These are phyloP conservation scores for Metarhizium album DNA, from an alignment of 2,329 filamentous ascomycete species.

Conservation along the genomic window DNA sequence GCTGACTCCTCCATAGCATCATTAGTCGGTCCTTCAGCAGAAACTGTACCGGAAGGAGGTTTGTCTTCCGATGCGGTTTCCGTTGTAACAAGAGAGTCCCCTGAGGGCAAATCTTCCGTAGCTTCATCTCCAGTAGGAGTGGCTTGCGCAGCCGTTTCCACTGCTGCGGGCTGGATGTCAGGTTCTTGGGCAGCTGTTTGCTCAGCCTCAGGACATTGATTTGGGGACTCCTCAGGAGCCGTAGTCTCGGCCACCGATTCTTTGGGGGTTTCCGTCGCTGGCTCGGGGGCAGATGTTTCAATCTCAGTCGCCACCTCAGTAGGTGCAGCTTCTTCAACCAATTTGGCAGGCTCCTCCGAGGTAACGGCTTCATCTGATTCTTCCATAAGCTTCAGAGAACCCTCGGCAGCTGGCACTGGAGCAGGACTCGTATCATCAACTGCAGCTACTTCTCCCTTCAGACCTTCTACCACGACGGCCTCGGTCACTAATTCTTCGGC, in stretches of 20 bases:
- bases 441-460: neutral
- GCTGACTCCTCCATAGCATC: neutral
- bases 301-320: neutral
- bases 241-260: neutral
- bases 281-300: too few species aligned
- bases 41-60: neutral
- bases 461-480: neutral
- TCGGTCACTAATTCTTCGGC: neutral
- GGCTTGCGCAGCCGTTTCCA: neutral
- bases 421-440: too few species aligned
- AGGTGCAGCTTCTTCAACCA: neutral
- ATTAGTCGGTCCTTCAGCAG: neutral
- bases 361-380: neutral
- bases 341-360: neutral
- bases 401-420: neutral
- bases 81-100: neutral
- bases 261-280: too few species aligned
- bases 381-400: neutral
- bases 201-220: neutral
- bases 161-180: neutral
- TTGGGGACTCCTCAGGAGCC: neutral
- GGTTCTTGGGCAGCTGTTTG: neutral
- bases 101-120: neutral
- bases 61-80: neutral
- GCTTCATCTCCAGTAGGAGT: neutral